Conservation (phyloP, 495 filamentous ascomycete genomes). For the Cenococcum geophilum region DNA sequence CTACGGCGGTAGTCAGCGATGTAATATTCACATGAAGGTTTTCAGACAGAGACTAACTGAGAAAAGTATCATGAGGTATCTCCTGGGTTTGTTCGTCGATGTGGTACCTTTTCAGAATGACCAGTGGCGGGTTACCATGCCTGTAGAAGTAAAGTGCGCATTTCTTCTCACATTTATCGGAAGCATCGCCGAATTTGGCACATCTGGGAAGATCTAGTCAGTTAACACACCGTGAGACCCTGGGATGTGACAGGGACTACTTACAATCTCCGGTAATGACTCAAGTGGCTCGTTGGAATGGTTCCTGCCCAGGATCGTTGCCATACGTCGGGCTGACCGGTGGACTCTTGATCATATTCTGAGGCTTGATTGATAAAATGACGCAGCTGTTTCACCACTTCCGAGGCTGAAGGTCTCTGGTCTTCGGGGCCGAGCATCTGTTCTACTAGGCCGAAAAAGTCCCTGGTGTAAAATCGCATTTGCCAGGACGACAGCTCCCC, state of each 20-base stretch:
- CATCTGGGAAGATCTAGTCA: not conserved
- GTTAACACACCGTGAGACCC: no score
- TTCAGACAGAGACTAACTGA: no score
- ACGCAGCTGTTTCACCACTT: not conserved
- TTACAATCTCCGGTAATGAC: not conserved
- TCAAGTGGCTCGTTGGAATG: not conserved
- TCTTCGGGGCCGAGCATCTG: not conserved
- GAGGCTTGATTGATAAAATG: not conserved
- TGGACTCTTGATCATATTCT: not conserved
- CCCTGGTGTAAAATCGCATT: not conserved
- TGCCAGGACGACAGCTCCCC: not conserved
- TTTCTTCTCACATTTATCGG: not conserved
- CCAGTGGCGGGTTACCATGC: not conserved
- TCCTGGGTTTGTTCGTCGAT: not conserved
- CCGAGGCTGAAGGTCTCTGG: not conserved
- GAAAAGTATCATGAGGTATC: no score
- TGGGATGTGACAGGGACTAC: no score
- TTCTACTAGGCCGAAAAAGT: not conserved
- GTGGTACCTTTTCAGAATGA: not conserved
- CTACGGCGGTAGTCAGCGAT: no score
- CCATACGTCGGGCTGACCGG: not conserved
- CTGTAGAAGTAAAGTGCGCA: not conserved
- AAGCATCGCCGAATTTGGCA: not conserved
- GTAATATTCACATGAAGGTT: no score
- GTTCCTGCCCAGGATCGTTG: not conserved